Base-by-base conservation (phyloP, 208 protist species). In the Crithidia bombi region DNA sequence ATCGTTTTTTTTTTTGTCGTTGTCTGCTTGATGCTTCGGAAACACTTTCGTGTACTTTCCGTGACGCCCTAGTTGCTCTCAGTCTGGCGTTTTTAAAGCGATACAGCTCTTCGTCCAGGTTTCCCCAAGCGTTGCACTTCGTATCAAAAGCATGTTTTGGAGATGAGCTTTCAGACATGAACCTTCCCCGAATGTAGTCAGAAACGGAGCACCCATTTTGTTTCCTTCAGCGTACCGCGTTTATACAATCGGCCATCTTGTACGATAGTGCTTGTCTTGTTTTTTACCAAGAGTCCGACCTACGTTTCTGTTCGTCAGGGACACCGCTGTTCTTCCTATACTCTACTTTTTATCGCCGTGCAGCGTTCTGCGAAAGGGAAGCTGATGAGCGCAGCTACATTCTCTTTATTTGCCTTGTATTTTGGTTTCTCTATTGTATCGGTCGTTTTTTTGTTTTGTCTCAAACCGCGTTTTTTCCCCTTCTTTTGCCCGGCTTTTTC, bases 1-100 rank as follows among this genome's bases (percentile, higher is more conserved):
- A 38, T 73, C 64, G 26, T 79, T 59, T 58, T 76, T 73, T 71
- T 2, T 68, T 68, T 75, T 56, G n/a, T n/a, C n/a, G n/a, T n/a
- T n/a, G n/a, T n/a, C n/a, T n/a, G 23, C 17, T 32, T 46, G 49
- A 19, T 50, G 47, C 35, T 66, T 55, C 26, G 19, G 35, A 6
- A 2, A 6, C 28, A 23, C 46, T 38, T 58, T 58, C 50, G 55
- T 49, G n/a, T 35, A 38, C n/a, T 50, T 36, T 67, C 25, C 17
- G 41, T 56, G 25, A n/a, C n/a, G n/a, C n/a, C 19, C 12, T 21
- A 32, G 63, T 19, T 25, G 47, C 52, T 50, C 15, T 65, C 35
- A 7, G 38, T 33, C 33, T 58, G 7, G 26, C 50, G 36, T 36
- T 56, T 1, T 36, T n/a, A n/a, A n/a, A n/a, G n/a, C n/a, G n/a